These are phyloP conservation scores for Phytophthora pseudosyringae DNA, from an alignment of 352 stramenopile genomes.

Conservation along the genomic window DNA sequence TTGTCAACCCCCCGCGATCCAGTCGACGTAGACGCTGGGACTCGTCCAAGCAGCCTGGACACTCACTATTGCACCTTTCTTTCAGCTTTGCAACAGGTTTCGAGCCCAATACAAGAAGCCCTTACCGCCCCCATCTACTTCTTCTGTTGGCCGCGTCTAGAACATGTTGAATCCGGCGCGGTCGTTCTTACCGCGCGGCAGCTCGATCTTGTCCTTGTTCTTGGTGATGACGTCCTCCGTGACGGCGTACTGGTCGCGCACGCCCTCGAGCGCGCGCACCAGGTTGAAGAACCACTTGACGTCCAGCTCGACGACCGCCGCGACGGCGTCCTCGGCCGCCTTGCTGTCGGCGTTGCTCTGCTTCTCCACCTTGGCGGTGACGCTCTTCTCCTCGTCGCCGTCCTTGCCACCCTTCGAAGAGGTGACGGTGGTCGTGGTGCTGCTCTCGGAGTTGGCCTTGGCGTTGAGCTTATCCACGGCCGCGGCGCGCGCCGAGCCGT, in stretches of 20 bases:
- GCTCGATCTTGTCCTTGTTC: conserved; percentile 85
- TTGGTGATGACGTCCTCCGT: conserved; percentile 74
- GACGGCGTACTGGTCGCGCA: conserved; percentile 83
- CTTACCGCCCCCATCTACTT: conserved; percentile 2
- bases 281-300: conserved; percentile 90
- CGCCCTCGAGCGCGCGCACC: conserved; percentile 62
- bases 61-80: conserved; percentile 8
- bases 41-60: conserved; percentile 6
- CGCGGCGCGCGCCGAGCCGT: conserved; percentile 64
- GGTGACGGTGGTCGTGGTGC: conserved; percentile 63
- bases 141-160: conserved; percentile 36
- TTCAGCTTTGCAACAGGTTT: conserved; percentile 8
- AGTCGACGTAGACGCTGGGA: neutral
- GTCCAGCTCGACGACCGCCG: conserved; percentile 75
- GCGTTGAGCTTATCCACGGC: conserved; percentile 78
- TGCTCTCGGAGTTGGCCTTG: conserved; percentile 68
- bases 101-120: conserved; percentile 8
- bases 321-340: conserved; percentile 61
- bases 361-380: conserved; percentile 67
- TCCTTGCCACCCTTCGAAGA: conserved; percentile 69
- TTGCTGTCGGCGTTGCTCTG: conserved; percentile 40
- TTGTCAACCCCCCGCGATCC: conserved; percentile 2
- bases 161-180: conserved; percentile 85
- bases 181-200: conserved; percentile 70
- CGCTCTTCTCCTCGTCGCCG: conserved; percentile 74